phyloP scores from a whole-genome alignment of 2,329 filamentous ascomycete species.

The Monosporascus sp. region DNA sequence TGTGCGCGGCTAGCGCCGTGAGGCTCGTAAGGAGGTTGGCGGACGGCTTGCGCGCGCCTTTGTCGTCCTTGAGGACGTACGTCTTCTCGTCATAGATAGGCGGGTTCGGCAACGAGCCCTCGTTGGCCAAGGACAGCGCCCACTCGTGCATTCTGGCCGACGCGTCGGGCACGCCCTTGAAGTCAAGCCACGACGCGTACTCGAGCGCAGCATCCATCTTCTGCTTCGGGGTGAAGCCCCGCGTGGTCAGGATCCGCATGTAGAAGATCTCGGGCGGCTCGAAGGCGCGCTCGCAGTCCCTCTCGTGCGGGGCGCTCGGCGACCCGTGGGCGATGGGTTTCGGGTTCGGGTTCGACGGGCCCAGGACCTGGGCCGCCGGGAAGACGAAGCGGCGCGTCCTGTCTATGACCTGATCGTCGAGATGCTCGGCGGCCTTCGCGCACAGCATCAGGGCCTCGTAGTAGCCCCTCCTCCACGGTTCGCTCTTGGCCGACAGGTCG shows the following conservation, averaged over 20 bases:
- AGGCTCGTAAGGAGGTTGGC: constrained; percentile 70
- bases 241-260: constrained; percentile 72
- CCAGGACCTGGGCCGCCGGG: constrained; percentile 67
- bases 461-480: constrained; percentile 82
- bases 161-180: constrained; percentile 59
- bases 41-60: constrained; percentile 48
- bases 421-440: constrained; percentile 70
- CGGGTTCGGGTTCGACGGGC: constrained; percentile 78
- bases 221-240: constrained; percentile 73
- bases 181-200: constrained; percentile 81
- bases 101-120: constrained; percentile 31
- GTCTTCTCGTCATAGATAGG: constrained; percentile 52
- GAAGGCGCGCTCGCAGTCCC: constrained; percentile 67
- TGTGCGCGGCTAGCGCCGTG: constrained; percentile 73
- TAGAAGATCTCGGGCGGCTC: constrained; percentile 72
- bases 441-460: constrained; percentile 74
- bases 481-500: constrained; percentile 69
- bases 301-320: constrained; percentile 60
- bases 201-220: constrained; percentile 74
- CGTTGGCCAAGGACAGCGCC: constrained; percentile 69
- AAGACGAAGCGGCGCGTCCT: constrained; percentile 61
- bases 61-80: constrained; percentile 54
- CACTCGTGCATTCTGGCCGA: constrained; percentile 69
- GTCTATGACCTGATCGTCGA: constrained; percentile 75
- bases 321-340: constrained; percentile 63